A percentile compares a stretch with the other conserved stretches of the same genome.
Conservation (phyloP, 495 filamentous ascomycete species). For the Hyaloscypha variabilis region DNA sequence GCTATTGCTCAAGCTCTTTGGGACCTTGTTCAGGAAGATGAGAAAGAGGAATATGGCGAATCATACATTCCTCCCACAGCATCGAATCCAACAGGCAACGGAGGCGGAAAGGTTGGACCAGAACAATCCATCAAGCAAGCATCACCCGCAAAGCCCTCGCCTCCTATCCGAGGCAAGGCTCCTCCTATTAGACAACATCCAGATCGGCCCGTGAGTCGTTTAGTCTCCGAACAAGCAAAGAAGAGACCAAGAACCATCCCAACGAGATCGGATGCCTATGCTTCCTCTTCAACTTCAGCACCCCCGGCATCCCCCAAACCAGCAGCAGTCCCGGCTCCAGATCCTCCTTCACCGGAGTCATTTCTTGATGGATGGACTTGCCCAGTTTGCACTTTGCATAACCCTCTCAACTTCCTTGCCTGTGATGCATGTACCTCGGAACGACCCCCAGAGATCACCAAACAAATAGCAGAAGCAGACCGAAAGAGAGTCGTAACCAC, state of each 20-base stretch:
- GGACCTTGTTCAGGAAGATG: constrained; percentile 86
- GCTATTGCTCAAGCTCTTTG: constrained; percentile 89
- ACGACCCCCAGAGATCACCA: constrained; percentile 48
- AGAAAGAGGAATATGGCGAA: constrained; percentile 63
- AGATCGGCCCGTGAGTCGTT: constrained; percentile 30
- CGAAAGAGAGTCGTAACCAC: constrained; percentile 1
- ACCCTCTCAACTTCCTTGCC: constrained; percentile 65
- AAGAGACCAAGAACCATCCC: constrained; percentile 26
- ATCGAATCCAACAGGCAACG: constrained; percentile 60
- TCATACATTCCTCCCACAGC: constrained; percentile 66
- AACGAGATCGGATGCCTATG: constrained; percentile 22
- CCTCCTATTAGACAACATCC: constrained; percentile 25
- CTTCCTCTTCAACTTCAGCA: constrained; percentile 9
- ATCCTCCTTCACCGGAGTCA: constrained; percentile 10
- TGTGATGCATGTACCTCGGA: constrained; percentile 81
- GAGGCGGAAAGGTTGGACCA: constrained; percentile 29
- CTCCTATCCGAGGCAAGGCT: constrained; percentile 5
- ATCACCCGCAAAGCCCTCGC: constrained; percentile 1
- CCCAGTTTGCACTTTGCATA: constrained; percentile 79
- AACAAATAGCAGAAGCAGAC: constrained; percentile 26
- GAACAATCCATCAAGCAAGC: constrained; percentile 12
- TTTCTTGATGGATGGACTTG: constrained; percentile 67
- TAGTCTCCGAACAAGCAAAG: constrained; percentile 33
- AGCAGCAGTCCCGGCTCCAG: constrained; percentile 7
- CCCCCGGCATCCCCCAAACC: not conserved